Evolutionary conservation across 2,329 filamentous ascomycete genomes (phyloP), one percentile per base, ranked within the genome.

Genomic region (Ophiobolus disseminans): DNA sequence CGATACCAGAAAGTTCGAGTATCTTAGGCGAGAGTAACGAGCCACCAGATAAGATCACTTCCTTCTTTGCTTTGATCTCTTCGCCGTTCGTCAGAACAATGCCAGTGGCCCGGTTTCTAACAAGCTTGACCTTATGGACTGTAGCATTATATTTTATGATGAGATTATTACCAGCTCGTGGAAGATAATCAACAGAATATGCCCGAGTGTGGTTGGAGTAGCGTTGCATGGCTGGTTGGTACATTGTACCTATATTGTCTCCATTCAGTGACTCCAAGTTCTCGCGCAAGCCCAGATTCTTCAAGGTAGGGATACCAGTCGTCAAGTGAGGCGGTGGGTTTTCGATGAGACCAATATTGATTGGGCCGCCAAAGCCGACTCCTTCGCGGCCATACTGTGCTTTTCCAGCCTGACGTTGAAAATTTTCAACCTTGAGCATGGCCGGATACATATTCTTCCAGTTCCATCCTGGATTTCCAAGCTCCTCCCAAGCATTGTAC

Each of bases 381-480:
- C 66, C 68, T 7, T 53, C 54, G 1, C 41, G 36, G 1, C 62
- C 62, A 44, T 68, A 68, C 23, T 63, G 54, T 6, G 50, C 50
- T 4, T 46, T 35, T 1, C 54, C 57, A 10, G 56, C 38, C 16
- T 42, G 28, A 5, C 55, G 61, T 26, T 58, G 54, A 22, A 65
- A 72, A 21, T 62, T 64, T 44, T 71, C 67, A 1, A 55, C 52
- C 26, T 55, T 58, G n/a, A 65, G 57, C 61, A 73, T 71, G 7
- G 62, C 66, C 6, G 60, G 48, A 37, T 60, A 55, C 36, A 80
- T 55, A 9, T 70, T 70, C 28, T 80, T 68, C 79, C 80, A 86
- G 1, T 76, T 75, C 84, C 84, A 87, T 5, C 57, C 53, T 30
- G 41, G 32, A 55, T 86, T 86, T 0, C 83, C 83, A 10, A 86